Percentiles rank a stretch among this genome's conserved stretches.
These are phyloP conservation scores for Flaveria bidentis DNA, from an alignment of 129 eudicot species.

Conservation along the genomic window DNA sequence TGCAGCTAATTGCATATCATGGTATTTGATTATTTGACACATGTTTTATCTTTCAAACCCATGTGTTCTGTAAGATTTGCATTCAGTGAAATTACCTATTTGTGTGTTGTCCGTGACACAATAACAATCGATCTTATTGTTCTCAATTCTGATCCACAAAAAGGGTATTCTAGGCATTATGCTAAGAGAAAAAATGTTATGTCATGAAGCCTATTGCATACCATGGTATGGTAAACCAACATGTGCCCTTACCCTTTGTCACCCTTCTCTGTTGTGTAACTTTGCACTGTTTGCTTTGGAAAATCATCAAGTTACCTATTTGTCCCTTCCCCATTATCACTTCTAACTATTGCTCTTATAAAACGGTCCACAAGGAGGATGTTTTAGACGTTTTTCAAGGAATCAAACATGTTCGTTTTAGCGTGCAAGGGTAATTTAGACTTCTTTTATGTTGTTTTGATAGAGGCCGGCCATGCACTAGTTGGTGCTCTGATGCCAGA, in stretches of 20 bases:
- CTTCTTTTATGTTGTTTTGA: neutral
- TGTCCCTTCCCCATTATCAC: neutral
- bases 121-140: too few species aligned
- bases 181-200: slow-evolving; percentile 1
- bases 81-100: too few species aligned
- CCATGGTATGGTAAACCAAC: neutral
- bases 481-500: slow-evolving; percentile 99
- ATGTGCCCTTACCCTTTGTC: neutral
- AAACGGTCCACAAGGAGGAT: neutral
- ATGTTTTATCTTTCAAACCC: too few species aligned
- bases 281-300: slow-evolving; percentile 22
- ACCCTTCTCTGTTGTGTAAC: neutral
- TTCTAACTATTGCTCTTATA: neutral
- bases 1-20: neutral
- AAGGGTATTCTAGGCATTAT: slow-evolving; percentile 10
- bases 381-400: neutral
- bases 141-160: neutral
- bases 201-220: neutral
- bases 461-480: slow-evolving; percentile 99
- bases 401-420: neutral
- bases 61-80: too few species aligned
- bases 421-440: slow-evolving; percentile 18
- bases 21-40: neutral
- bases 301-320: neutral
- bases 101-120: too few species aligned